Evolutionary conservation across 1,284 basidiomycete genomes (phyloP), one percentile per base, ranked within the genome.

Genomic region (Xanthoconium separans): DNA sequence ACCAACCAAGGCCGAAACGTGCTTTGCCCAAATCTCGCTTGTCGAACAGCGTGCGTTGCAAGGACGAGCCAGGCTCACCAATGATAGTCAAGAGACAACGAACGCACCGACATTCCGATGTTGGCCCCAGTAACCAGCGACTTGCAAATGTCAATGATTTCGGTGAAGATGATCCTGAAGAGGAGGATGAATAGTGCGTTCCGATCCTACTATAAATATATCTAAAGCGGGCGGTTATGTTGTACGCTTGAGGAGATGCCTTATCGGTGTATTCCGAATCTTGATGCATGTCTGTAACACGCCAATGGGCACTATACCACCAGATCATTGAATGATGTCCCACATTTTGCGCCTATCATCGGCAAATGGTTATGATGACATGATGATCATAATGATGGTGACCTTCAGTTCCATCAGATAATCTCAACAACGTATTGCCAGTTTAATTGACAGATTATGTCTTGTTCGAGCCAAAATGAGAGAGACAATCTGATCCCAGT

Each of bases 1-100:
- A 44, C 10, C 47, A 42, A 3, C 20, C 39, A 10, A 60, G 66
- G 42, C 63, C 65, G 47, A 69, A 70, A 50, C 70, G 69, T 34
- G 54, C 65, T 20, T 51, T 72, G 13, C 66, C 70, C 7, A 68
- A 27, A 49, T 59, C 59, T 45, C 63, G 61, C 31, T 27, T 56
- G 46, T 50, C 51, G 9, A 43, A 31, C 10, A 13, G 13, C 6
- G 41, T 37, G 24, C 54, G 34, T 29, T 33, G 31, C 50, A 55
- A 48, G 45, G 51, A 52, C 15, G 55, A 56, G 1, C 18, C 53
- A 22, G 5, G 27, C 27, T 27, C 22, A 7, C 11, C 50, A n/a
- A 58, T 60, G 20, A 22, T 53, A 1, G 16, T 51, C 46, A 69
- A 69, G 56, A 65, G 60, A 22, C 66, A 52, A 46, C 64, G 70